Percentiles rank a stretch among this genome's conserved stretches.
Conservation (phyloP, 2,329 filamentous ascomycete species). For the Geosmithia morbida region DNA sequence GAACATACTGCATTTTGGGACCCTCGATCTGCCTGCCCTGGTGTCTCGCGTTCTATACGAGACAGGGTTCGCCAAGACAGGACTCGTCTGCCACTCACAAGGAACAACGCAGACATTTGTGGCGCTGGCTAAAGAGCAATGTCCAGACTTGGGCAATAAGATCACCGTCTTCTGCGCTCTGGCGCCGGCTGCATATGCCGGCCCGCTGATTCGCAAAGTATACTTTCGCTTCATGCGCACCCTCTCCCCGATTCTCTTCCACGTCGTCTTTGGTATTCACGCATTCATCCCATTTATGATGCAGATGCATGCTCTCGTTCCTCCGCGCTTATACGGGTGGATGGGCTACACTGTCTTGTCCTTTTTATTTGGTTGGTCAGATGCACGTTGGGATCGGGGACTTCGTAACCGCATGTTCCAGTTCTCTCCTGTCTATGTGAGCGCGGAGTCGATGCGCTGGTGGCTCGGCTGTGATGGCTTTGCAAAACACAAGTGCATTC, state of each 20-base stretch:
- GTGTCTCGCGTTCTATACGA: conserved; percentile 65
- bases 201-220: conserved; percentile 69
- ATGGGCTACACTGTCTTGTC: conserved; percentile 83
- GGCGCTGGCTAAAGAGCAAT: conserved; percentile 77
- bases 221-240: conserved; percentile 87
- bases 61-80: conserved; percentile 72
- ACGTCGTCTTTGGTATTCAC: conserved; percentile 78
- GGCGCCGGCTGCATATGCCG: conserved; percentile 81
- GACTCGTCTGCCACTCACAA: conserved; percentile 76
- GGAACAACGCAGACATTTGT: conserved; percentile 83
- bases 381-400: conserved; percentile 69
- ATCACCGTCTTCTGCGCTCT: conserved; percentile 84
- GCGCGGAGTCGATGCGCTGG: conserved; percentile 84
- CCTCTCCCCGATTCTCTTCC: conserved; percentile 63
- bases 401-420: conserved; percentile 76
- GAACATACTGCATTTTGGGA: conserved; percentile 91
- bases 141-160: conserved; percentile 68
- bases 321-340: conserved; percentile 56
- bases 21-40: conserved; percentile 73
- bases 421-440: conserved; percentile 83
- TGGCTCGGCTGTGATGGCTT: conserved; percentile 87
- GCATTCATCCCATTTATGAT: conserved; percentile 93
- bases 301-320: conserved; percentile 56
- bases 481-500: conserved; percentile 64
- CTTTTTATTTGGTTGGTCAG: conserved; percentile 80